A percentile compares a stretch with the other conserved stretches of the same genome.
Evolutionary conservation across 208 protist genomes (phyloP).

Genomic region (Acanthamoeba triangularis): DNA sequence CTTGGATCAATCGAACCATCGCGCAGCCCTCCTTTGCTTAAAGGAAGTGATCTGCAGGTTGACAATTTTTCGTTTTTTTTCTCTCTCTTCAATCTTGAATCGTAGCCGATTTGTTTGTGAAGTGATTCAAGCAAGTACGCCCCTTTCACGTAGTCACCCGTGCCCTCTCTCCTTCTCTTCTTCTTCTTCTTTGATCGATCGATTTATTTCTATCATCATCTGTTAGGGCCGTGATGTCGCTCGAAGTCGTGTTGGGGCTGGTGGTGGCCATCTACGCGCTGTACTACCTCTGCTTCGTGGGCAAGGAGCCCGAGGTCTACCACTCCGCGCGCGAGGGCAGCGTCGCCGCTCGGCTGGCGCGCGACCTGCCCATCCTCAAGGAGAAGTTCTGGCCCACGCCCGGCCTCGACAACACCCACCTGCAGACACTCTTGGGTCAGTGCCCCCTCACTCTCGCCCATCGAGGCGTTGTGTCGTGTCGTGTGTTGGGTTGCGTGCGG

Average conservation of each 20-base stretch:
- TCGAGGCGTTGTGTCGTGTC: neutral
- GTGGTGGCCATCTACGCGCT: neutral
- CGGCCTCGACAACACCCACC: neutral
- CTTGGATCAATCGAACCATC: too few relatives aligned
- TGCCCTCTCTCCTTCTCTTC: too few relatives aligned
- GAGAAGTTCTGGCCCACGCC: slow-evolving; percentile 38
- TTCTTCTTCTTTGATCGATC: too few relatives aligned
- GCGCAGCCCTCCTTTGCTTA: too few relatives aligned
- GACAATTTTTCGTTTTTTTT: too few relatives aligned
- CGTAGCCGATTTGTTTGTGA: too few relatives aligned
- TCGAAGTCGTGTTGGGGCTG: neutral
- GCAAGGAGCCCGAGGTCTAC: slow-evolving; percentile 22
- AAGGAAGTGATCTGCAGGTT: too few relatives aligned
- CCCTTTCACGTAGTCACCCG: too few relatives aligned
- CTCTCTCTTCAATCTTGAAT: too few relatives aligned
- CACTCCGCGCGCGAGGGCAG: neutral
- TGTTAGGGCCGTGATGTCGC: too few relatives aligned
- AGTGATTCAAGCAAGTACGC: too few relatives aligned
- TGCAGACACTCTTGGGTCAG: neutral
- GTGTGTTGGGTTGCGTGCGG: neutral
- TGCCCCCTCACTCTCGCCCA: neutral
- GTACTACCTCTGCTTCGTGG: slow-evolving; percentile 32
- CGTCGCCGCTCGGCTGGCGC: slow-evolving; percentile 5
- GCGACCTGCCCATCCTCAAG: neutral
- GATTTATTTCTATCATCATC: too few relatives aligned